These are phyloP conservation scores for Rhododendron henanense DNA, from an alignment of 148 eudicot species.

Conservation along the genomic window DNA sequence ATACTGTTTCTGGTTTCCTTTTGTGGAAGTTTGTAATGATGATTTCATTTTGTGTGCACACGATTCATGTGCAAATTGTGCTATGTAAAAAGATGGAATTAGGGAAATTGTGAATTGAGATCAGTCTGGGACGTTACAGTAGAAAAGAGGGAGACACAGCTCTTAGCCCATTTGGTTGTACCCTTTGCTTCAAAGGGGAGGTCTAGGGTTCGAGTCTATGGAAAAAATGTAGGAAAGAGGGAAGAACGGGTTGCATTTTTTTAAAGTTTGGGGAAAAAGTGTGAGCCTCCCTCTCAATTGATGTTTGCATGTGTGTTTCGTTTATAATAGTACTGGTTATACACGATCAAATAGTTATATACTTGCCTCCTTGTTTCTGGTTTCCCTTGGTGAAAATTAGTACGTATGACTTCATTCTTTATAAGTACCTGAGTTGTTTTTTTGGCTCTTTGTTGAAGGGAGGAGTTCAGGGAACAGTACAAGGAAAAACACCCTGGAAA, in stretches of 20 bases:
- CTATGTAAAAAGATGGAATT: neutral
- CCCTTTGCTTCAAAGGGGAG: too few relatives aligned
- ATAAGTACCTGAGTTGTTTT: neutral
- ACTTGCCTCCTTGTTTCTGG: neutral
- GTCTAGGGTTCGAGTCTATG: neutral
- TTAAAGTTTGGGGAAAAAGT: neutral
- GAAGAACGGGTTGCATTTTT: neutral
- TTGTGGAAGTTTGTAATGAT: neutral
- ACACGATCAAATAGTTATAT: neutral
- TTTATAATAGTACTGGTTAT: neutral
- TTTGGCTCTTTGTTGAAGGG: conserved; percentile 11
- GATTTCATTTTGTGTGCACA: neutral
- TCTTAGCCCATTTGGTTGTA: neutral
- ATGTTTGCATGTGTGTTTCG: neutral
- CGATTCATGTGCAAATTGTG: neutral
- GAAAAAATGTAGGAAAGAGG: neutral
- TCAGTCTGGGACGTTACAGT: neutral
- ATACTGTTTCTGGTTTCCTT: neutral
- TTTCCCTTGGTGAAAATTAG: neutral
- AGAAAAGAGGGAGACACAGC: neutral
- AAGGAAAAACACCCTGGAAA: conserved; percentile 32
- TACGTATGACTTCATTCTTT: neutral
- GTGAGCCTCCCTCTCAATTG: neutral
- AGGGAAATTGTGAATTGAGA: neutral
- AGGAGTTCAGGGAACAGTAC: conserved; percentile 25